phyloP scores from a whole-genome alignment of 2,329 filamentous ascomycete genomes.

The Epichloe hybrida region DNA sequence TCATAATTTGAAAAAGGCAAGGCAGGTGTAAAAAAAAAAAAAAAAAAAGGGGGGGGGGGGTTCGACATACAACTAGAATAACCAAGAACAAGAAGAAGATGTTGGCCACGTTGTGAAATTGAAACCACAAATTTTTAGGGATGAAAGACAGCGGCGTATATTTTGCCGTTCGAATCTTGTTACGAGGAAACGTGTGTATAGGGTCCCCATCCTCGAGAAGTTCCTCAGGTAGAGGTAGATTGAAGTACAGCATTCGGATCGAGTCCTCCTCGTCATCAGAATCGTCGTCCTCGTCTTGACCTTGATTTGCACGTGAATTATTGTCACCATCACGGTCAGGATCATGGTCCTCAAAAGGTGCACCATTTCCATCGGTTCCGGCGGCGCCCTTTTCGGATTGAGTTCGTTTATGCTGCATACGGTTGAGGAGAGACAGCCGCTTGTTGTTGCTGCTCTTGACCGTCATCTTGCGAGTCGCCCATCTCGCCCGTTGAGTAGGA shows the following conservation, averaged over 20 bases:
- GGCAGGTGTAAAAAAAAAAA: background rate
- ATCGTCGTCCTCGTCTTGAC: constrained; percentile 23
- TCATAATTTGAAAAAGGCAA: background rate
- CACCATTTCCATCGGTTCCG: constrained; percentile 19
- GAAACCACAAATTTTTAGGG: constrained; percentile 93
- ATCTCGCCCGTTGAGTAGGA: constrained; percentile 66
- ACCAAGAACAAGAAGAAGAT: constrained; percentile 96
- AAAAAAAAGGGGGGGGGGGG: background rate
- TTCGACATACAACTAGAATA: constrained; percentile 68
- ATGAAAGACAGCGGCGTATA: constrained; percentile 92
- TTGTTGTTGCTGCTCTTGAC: constrained; percentile 65
- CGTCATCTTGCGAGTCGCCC: constrained; percentile 84
- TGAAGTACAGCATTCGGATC: constrained; percentile 65
- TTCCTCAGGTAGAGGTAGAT: constrained; percentile 61
- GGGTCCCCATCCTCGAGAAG: constrained; percentile 68
- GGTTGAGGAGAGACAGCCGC: constrained; percentile 68
- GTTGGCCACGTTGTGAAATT: constrained; percentile 98
- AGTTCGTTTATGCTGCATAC: constrained; percentile 51
- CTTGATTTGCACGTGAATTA: constrained; percentile 18
- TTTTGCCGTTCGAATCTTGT: constrained; percentile 96
- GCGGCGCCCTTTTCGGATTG: constrained; percentile 55
- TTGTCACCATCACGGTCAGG: constrained; percentile 14
- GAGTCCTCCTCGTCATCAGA: constrained; percentile 26
- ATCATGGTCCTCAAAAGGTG: constrained; percentile 17
- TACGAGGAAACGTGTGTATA: constrained; percentile 57